A percentile compares a stretch with the other conserved stretches of the same genome.
These are phyloP conservation scores for Rhodofomes roseus DNA, from an alignment of 1,284 basidiomycete genomes.

Conservation along the genomic window DNA sequence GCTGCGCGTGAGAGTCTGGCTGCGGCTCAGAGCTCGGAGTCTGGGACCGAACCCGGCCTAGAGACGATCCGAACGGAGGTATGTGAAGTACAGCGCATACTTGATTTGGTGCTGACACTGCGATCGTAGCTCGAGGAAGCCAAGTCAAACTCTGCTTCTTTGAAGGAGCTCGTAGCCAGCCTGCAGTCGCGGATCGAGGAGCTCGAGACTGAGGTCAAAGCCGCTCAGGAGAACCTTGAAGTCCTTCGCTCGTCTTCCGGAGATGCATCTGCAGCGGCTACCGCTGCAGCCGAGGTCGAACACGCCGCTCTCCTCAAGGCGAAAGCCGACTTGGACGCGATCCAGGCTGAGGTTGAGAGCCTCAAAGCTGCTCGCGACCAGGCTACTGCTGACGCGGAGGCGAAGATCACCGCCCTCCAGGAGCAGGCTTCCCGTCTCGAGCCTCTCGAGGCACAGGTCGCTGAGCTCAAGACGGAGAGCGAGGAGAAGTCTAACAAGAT, in stretches of 20 bases:
- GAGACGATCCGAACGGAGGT: constrained; percentile 49
- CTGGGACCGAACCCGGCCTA: constrained; percentile 35
- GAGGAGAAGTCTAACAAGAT: constrained; percentile 75
- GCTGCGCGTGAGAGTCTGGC: constrained; percentile 40
- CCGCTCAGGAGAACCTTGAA: constrained; percentile 52
- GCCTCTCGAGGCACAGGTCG: constrained; percentile 49
- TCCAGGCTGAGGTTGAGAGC: constrained; percentile 49
- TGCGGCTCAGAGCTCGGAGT: constrained; percentile 37
- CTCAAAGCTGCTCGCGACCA: constrained; percentile 48
- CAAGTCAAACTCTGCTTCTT: constrained; percentile 35
- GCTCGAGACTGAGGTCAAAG: constrained; percentile 47
- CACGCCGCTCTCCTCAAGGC: constrained; percentile 62
- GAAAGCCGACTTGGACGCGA: constrained; percentile 55
- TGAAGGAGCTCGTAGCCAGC: constrained; percentile 42
- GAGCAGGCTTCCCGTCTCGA: constrained; percentile 41
- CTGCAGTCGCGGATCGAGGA: constrained; percentile 49
- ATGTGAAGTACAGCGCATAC: constrained; percentile 14
- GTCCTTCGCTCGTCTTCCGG: constrained; percentile 44
- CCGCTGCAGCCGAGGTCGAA: constrained; percentile 53
- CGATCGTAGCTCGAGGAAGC: constrained; percentile 47
- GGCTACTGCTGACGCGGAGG: constrained; percentile 43
- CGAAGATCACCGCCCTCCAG: constrained; percentile 43
- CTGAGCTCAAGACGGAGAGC: constrained; percentile 57
- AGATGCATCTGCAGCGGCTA: constrained; percentile 38
- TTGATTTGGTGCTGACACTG: constrained; percentile 1